phyloP scores from a whole-genome alignment of 176 grass and related monocot genomes.

The Zizania latifolia region DNA sequence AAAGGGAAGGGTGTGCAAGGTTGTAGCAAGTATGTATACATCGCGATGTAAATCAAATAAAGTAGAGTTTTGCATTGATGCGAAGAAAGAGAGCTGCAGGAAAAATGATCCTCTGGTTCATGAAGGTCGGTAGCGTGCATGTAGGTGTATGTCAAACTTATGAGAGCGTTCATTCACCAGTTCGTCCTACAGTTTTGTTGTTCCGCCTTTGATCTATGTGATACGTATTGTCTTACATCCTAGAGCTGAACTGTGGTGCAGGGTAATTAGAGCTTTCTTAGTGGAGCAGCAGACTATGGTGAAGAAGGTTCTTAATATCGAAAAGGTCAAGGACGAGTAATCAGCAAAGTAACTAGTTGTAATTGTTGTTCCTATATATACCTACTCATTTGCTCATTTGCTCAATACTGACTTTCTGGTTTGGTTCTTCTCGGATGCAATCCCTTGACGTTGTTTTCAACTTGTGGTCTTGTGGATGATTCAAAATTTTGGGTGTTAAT shows the following conservation, averaged over 20 bases:
- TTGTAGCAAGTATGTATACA: neutral
- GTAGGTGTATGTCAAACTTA: no score
- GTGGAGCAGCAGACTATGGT: no score
- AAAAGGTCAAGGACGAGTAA: slow-evolving; percentile 45
- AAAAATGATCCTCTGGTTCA: neutral
- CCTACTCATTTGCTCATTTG: no score
- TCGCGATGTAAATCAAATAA: slow-evolving; percentile 18
- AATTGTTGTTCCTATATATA: no score
- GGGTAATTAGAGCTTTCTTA: slow-evolving; percentile 43
- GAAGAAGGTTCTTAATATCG: no score
- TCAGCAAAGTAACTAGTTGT: slow-evolving; percentile 15
- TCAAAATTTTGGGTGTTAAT: no score
- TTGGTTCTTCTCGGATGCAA: no score
- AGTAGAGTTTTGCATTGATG: neutral
- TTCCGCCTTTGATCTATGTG: neutral
- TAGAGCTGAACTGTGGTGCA: no score
- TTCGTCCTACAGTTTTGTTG: neutral
- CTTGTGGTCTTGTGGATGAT: no score
- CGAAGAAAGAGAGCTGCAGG: neutral
- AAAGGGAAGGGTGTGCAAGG: neutral
- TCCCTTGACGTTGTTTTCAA: no score
- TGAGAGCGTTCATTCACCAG: no score
- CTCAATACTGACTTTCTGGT: no score
- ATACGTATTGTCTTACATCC: neutral
- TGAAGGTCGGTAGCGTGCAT: neutral